Base-by-base conservation (phyloP, 495 filamentous ascomycete species). In the Tuber microsphaerosporum region DNA sequence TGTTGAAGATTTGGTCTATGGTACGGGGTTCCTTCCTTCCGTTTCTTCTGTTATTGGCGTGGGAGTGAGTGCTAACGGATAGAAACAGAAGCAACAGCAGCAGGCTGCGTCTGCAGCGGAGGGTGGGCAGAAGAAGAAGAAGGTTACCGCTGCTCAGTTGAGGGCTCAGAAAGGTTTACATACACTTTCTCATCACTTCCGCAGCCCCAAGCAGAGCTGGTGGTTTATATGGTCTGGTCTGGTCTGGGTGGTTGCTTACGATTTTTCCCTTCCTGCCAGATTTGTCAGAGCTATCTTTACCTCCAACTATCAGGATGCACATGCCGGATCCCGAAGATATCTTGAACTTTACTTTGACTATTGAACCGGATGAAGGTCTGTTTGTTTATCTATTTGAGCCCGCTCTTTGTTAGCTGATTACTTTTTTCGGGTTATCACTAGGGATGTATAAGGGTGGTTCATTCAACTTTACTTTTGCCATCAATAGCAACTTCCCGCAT, bases 1-100 rank as follows among this genome's bases (percentile, higher is more conserved):
- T 99, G 95, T 87, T 97, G 87, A 99, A 99, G 85, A 97, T 99
- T 87, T 99, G 95, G 95, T 97, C 94, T 84, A 97, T 99, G 94
- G 94, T 97, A 87, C 69, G 65, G 46, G 73, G 10, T 37, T 45
- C 65, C 43, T 77, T 75, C 73, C 76, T 73, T 73, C 74, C 34
- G 75, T 44, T 46, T 43, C 37, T 31, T 45, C 51, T 22, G 45
- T 71, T 71, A 2, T 42, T 69, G 39, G 68, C n/a, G 45, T 69
- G 34, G 31, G 31, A 45, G 43, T n/a, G 70, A 68, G 74, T 73
- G 77, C 56, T 65, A 22, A 79, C 70, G 74, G 70, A 75, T 76
- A 42, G 77, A 1, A 65, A 81, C 80, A 97, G 92, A 96, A 97
- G 87, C 92, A 96, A 84, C 91, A 97, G 88, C 92, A 97, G 87